A percentile compares a stretch with the other conserved stretches of the same genome.
Evolutionary conservation across 305 asterid genomes (phyloP).

Genomic region (Fraxinus platypoda): DNA sequence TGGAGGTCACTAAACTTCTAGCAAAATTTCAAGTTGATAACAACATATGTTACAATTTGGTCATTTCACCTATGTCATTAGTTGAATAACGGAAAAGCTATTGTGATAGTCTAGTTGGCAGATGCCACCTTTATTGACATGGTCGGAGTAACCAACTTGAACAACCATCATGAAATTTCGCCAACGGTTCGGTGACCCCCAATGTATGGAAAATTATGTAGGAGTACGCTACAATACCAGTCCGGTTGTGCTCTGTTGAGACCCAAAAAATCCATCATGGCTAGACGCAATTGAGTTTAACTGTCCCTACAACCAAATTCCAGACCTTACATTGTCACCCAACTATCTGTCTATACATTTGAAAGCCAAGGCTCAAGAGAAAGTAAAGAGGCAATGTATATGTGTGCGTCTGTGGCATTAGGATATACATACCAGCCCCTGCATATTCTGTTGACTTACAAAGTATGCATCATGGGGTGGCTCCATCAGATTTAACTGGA

Average conservation of each 20-base stretch:
- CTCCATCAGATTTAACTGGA: slow-evolving; percentile 95
- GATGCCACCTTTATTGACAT: neutral
- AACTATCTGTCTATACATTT: neutral
- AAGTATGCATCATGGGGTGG: slow-evolving; percentile 82
- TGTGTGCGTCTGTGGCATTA: neutral
- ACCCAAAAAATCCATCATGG: slow-evolving; percentile 65
- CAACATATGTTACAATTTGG: neutral
- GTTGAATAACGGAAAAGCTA: neutral
- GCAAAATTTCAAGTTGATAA: neutral
- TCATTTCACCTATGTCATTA: neutral
- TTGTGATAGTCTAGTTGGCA: neutral
- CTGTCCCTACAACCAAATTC: slow-evolving; percentile 60
- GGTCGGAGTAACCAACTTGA: neutral
- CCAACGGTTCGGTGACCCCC: neutral
- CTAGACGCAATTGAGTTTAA: slow-evolving; percentile 57
- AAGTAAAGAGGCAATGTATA: neutral
- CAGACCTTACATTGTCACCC: slow-evolving; percentile 9
- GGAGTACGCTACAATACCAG: slow-evolving; percentile 48
- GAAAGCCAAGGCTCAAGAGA: neutral
- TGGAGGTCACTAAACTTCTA: neutral
- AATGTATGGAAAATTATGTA: neutral
- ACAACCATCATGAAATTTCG: neutral
- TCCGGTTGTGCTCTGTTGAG: slow-evolving; percentile 67
- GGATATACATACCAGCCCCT: slow-evolving; percentile 66
- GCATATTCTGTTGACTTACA: slow-evolving; percentile 72